Evolutionary conservation across 495 filamentous ascomycete species (phyloP), one percentile per base, ranked within the genome.

Genomic region (Recurvomyces mirabilis): DNA sequence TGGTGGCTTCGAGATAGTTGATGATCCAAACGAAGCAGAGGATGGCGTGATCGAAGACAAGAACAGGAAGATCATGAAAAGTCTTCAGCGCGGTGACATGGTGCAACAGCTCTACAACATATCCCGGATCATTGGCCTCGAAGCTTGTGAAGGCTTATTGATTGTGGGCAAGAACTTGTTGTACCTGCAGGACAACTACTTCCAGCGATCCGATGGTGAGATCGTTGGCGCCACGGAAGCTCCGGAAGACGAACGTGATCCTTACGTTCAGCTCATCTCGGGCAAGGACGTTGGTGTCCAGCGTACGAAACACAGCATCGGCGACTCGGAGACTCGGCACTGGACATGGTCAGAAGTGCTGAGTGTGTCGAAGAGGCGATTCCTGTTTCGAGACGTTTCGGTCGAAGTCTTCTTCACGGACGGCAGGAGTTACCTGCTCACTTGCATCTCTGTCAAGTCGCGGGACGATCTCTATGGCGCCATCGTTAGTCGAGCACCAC

Each of bases 381-480:
- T 95, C 63, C 68, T 98, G 1, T 94, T 94, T 62, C 82, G 91
- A 19, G 91, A 96, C 59, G 91, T 96, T 28, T 87, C 84, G 0
- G 76, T 96, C 22, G 91, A 98, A 58, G 71, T 95, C 2, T 98
- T 98, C 68, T 98, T 98, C 59, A 82, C 86, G 0, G 93, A 98
- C 65, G 91, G 91, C 10, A 78, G 84, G 33, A 98, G 93, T 64
- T 98, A 94, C 60, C 71, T 98, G 20, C 63, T 98, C 23, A 94
- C 87, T 0, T 79, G 85, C 1, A 80, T 82, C 32, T 83, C 81
- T 25, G 69, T 78, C 0, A 59, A 65, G 28, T 70, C 76, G 46
- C 74, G 93, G 55, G 84, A 96, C 61, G 81, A 83, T 31, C 68
- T 98, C 10, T 84, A 80, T 53, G 69, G 69, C 17, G 82, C 77